Percentiles rank a stretch among this genome's conserved stretches.
Conservation (phyloP, 73 alveolate genomes). For the Diophrys appendiculata region DNA sequence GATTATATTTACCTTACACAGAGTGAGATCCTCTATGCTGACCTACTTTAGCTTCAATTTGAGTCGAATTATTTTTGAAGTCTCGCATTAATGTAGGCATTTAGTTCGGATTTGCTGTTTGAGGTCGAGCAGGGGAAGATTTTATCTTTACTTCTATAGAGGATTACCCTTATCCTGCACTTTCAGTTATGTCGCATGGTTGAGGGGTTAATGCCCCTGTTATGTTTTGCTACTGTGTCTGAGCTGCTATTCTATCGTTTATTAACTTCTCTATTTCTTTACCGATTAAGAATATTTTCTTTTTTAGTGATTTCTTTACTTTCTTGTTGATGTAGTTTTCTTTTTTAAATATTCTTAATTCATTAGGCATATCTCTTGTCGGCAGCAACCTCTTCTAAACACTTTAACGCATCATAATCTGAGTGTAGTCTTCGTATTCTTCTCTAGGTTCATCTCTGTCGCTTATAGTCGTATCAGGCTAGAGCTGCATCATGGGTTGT, state of each 20-base stretch:
- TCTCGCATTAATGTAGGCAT: background rate
- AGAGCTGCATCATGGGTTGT: no score
- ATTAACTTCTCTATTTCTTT: background rate
- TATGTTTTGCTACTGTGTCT: background rate
- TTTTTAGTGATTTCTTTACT: no score
- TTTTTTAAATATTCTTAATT: background rate
- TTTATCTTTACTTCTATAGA: background rate
- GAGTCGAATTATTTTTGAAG: background rate
- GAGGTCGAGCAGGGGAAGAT: background rate
- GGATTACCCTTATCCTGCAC: no score
- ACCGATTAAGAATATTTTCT: background rate
- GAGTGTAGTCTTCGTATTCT: no score
- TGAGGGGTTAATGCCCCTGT: background rate
- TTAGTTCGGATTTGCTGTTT: background rate
- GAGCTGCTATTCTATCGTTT: background rate
- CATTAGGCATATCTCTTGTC: background rate
- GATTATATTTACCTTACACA: background rate
- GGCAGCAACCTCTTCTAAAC: background rate
- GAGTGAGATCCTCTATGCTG: no score
- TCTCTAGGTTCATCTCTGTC: no score
- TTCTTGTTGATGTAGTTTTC: background rate
- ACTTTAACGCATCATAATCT: no score
- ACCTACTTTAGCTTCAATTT: background rate
- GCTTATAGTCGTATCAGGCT: no score
- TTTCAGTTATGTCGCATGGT: background rate